Evolutionary conservation across 2,329 filamentous ascomycete genomes (phyloP).

Genomic region (Botrytis deweyae): DNA sequence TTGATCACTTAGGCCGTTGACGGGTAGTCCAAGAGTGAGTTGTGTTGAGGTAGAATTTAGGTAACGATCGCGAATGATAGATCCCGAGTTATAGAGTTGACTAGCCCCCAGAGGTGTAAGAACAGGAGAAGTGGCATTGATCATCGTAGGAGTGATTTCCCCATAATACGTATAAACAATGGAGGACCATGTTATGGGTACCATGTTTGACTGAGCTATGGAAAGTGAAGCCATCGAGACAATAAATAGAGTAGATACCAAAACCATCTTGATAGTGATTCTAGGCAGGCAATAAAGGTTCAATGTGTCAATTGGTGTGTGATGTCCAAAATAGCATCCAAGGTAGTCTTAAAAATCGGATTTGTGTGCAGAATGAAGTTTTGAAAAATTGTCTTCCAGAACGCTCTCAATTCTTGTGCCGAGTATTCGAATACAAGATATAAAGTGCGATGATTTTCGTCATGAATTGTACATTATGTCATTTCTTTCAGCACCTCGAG

Average conservation of each 20-base stretch:
- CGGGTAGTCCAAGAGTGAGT: conserved; percentile 37
- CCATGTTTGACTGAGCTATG: conserved; percentile 18
- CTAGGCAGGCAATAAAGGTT: background rate
- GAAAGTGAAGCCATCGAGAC: conserved; percentile 24
- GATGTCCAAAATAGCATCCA: background rate
- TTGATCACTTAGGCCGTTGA: conserved; percentile 2
- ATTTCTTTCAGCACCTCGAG: background rate
- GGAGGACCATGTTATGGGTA: conserved; percentile 33
- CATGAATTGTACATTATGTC: background rate
- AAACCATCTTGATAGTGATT: background rate
- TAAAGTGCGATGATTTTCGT: background rate
- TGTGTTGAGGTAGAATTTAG: conserved; percentile 39
- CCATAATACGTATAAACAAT: conserved; percentile 45
- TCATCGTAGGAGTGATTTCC: conserved; percentile 49
- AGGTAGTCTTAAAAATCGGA: background rate
- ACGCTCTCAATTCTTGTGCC: background rate
- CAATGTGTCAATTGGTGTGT: background rate
- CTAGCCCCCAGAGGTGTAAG: conserved; percentile 55
- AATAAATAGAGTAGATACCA: conserved; percentile 20
- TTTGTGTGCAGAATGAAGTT: background rate
- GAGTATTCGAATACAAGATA: background rate
- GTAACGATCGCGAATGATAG: conserved; percentile 51
- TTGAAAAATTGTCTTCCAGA: background rate
- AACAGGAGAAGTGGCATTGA: conserved; percentile 35
- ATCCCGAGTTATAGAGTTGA: conserved; percentile 52